A percentile compares a stretch with the other conserved stretches of the same genome.
Evolutionary conservation across 2,329 filamentous ascomycete species (phyloP).

Genomic region (Colletotrichum sp.): DNA sequence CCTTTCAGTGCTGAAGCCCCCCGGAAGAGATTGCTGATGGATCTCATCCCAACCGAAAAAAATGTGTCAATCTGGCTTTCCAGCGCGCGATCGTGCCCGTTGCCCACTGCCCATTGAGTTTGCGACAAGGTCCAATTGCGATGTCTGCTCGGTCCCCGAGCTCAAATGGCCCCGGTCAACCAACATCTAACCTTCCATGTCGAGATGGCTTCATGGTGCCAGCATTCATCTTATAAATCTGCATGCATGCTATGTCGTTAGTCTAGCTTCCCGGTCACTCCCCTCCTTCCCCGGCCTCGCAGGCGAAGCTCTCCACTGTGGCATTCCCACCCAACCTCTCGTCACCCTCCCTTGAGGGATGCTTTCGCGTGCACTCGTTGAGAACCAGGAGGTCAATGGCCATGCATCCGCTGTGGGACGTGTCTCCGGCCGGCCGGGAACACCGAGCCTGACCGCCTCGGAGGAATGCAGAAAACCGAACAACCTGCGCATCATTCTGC

Average conservation of each 20-base stretch:
- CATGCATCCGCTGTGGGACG: neutral
- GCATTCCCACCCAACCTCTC: neutral
- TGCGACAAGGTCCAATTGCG: neutral
- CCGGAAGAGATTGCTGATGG: neutral
- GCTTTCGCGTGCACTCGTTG: neutral
- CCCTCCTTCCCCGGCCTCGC: constrained; percentile 8
- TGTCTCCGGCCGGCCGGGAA: neutral
- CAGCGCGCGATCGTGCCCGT: neutral
- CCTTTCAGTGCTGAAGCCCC: neutral
- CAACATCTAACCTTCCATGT: neutral
- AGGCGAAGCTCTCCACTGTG: constrained; percentile 11
- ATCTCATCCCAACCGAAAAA: constrained; percentile 13
- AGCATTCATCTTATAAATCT: neutral
- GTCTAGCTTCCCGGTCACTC: neutral
- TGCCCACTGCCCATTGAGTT: constrained; percentile 12
- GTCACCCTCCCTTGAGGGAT: neutral
- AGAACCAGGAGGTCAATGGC: neutral
- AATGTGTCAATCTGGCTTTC: constrained; percentile 11
- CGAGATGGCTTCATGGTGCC: neutral
- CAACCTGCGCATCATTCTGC: neutral
- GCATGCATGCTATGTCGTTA: constrained; percentile 1
- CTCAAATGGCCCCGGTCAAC: neutral
- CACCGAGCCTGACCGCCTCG: constrained; percentile 15
- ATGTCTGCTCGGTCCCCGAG: neutral
- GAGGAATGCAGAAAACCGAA: constrained; percentile 8